Evolutionary conservation across 768 basidiomycete species (phyloP), one percentile per base, ranked within the genome.

Genomic region (Leucocoprinus leucothites): DNA sequence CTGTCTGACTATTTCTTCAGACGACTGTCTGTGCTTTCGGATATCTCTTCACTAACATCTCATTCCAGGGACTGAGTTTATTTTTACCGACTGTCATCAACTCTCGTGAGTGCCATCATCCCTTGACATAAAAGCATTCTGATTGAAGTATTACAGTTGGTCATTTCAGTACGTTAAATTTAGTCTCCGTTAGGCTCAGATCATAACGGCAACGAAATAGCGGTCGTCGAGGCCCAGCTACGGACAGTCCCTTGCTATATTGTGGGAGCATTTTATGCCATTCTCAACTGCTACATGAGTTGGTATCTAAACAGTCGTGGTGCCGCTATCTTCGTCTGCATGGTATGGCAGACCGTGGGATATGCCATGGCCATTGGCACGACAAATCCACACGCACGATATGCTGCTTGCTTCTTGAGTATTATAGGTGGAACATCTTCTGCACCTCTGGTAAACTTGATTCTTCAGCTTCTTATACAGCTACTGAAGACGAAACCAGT

Each of bases 61-160:
- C 74, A 0, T 74, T 75, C 61, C 74, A 76, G 65, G 74, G 74
- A 4, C 55, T 76, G 18, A 72, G 68, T 49, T 61, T 77, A 9
- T 78, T 77, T 63, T 65, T 78, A 60, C 79, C 79, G 1, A 76
- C 78, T 18, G 75, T 80, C 16, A 65, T 80, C 24, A 68, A 73
- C 13, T 71, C 69, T 8, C 70, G 77, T 79, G 58, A 57, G 77
- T 70, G 6, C 44, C 28, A 21, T n/a, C 18, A n/a, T 18, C 35
- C 36, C 49, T 11, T 50, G 11, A 54, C 24, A 19, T 21, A 22
- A 35, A 28, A 25, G 9, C 28, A 9, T 16, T 11, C 3, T 26
- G 16, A 26, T 8, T 25, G 34, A 24, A n/a, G 24, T 24, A 18
- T 53, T 45, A n/a, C 52, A 73, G 72, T 72, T 36, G 73, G 74